Evolutionary conservation across 2,329 filamentous ascomycete species (phyloP).

Genomic region (Ophiocordyceps robertsii): DNA sequence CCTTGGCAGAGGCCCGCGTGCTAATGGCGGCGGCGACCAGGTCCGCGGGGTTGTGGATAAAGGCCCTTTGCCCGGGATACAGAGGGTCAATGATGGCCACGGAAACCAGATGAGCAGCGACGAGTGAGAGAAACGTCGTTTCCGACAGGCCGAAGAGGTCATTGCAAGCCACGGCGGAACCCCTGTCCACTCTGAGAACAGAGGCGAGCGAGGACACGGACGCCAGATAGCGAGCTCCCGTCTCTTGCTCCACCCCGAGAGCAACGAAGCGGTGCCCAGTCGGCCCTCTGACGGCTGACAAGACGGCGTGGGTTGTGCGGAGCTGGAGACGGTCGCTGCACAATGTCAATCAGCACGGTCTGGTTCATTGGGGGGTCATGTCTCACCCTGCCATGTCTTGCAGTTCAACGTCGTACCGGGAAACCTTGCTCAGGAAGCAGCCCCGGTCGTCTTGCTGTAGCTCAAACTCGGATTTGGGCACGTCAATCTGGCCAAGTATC

Average conservation of each 20-base stretch:
- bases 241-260: not conserved
- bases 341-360: not conserved
- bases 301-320: not conserved
- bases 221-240: not conserved
- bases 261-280: not conserved
- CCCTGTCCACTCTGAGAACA: not conserved
- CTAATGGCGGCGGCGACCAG: not conserved
- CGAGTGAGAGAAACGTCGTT: not conserved
- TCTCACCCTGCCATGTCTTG: too few relatives aligned
- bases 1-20: not conserved
- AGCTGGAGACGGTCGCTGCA: not conserved
- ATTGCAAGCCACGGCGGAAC: not conserved
- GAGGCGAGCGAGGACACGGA: not conserved
- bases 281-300: not conserved
- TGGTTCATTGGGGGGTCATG: too few relatives aligned
- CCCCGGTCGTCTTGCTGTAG: not conserved
- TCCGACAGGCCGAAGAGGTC: not conserved
- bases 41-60: not conserved
- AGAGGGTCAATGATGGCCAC: not conserved
- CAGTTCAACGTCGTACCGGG: not conserved
- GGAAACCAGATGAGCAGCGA: not conserved
- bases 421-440: too few relatives aligned
- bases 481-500: not conserved
- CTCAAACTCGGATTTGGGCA: not conserved
- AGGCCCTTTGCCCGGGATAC: not conserved